Conservation (phyloP, 208 protist genomes). For the Kentomonas sorsogonicus region DNA sequence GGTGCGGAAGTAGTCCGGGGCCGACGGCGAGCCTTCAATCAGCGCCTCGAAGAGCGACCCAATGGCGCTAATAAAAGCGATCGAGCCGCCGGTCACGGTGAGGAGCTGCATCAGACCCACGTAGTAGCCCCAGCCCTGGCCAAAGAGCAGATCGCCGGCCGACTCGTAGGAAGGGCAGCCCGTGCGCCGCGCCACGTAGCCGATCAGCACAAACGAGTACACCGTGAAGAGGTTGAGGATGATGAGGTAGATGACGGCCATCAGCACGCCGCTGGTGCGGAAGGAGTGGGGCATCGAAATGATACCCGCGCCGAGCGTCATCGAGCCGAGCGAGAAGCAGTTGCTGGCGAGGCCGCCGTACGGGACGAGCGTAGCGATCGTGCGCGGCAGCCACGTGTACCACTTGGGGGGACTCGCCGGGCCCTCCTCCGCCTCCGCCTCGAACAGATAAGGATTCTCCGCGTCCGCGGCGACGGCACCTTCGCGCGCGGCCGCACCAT, state of each 20-base stretch:
- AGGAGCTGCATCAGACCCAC: slow-evolving; percentile 47
- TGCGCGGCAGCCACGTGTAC: slow-evolving; percentile 19
- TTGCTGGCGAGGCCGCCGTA: slow-evolving; percentile 44
- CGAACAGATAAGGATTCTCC: too few relatives aligned
- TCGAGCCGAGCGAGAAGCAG: slow-evolving; percentile 42
- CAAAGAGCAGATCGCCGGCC: slow-evolving; percentile 33
- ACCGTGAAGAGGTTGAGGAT: slow-evolving; percentile 36
- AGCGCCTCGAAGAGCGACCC: slow-evolving; percentile 48
- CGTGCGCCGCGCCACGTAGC: slow-evolving; percentile 20
- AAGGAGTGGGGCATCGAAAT: slow-evolving; percentile 51
- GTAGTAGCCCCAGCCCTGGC: slow-evolving; percentile 49
- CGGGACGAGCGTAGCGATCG: slow-evolving; percentile 25
- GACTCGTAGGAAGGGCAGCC: too few relatives aligned
- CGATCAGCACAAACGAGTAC: slow-evolving; percentile 55
- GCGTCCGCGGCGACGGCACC: too few relatives aligned
- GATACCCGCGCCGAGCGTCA: slow-evolving; percentile 55
- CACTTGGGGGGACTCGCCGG: too few relatives aligned
- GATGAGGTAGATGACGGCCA: slow-evolving; percentile 30
- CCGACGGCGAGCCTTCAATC: slow-evolving; percentile 17
- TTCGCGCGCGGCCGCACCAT: too few relatives aligned
- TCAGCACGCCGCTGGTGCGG: slow-evolving; percentile 32
- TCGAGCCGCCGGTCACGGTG: slow-evolving; percentile 48
- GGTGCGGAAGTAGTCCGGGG: slow-evolving; percentile 35
- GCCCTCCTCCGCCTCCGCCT: too few relatives aligned
- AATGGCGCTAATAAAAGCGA: slow-evolving; percentile 71